phyloP scores from a whole-genome alignment of 768 basidiomycete genomes.

The Trametes gibbosa region DNA sequence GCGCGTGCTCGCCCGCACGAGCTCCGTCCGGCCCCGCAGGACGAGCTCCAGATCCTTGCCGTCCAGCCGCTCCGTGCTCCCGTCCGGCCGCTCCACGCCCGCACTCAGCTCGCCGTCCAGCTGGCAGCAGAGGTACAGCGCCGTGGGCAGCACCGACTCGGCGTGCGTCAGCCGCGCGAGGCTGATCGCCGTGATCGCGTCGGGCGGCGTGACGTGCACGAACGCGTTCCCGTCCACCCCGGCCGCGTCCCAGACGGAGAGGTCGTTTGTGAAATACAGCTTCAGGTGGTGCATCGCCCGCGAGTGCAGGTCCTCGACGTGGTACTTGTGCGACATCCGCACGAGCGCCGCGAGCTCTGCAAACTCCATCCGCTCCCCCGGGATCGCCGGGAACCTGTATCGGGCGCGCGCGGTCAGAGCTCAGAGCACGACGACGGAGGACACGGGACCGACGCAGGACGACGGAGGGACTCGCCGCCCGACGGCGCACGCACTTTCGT shows the following conservation, averaged over 20 bases:
- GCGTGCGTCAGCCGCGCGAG: slow-evolving; percentile 22
- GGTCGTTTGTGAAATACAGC: slow-evolving; percentile 21
- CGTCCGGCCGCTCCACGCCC: slow-evolving; percentile 19
- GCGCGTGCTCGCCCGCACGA: slow-evolving; percentile 33
- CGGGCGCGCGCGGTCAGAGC: too few relatives aligned
- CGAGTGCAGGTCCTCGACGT: slow-evolving; percentile 17
- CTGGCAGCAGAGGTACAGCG: slow-evolving; percentile 22
- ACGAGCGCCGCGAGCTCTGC: slow-evolving; percentile 20
- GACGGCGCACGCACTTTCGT: slow-evolving; percentile 9
- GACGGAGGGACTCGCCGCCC: too few relatives aligned
- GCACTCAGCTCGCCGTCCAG: slow-evolving; percentile 13
- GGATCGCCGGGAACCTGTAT: slow-evolving; percentile 15
- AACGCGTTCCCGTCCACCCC: slow-evolving; percentile 20
- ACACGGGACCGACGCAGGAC: too few relatives aligned
- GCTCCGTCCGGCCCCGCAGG: slow-evolving; percentile 33
- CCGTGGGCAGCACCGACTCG: slow-evolving; percentile 21
- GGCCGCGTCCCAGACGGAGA: slow-evolving; percentile 18
- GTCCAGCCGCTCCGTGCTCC: slow-evolving; percentile 14
- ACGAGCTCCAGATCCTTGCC: slow-evolving; percentile 17
- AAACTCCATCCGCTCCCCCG: slow-evolving; percentile 17
- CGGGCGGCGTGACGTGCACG: slow-evolving; percentile 19
- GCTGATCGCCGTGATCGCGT: slow-evolving; percentile 20
- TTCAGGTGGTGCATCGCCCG: slow-evolving; percentile 19
- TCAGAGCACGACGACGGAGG: too few relatives aligned
- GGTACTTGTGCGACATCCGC: slow-evolving; percentile 25